These are phyloP conservation scores for Tylopilus felleus DNA, from an alignment of 768 basidiomycete genomes.

Conservation along the genomic window DNA sequence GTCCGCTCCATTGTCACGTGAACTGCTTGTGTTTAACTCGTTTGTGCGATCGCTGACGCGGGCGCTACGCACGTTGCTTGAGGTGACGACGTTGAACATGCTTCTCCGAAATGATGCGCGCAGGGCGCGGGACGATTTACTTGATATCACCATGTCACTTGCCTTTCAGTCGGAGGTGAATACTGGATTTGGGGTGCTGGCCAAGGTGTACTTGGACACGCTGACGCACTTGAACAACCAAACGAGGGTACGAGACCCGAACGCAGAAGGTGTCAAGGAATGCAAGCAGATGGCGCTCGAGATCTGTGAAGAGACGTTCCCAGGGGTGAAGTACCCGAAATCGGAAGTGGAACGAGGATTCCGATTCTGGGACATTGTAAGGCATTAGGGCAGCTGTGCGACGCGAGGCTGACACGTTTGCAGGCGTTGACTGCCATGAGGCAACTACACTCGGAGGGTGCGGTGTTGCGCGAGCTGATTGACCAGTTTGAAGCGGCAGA, in stretches of 20 bases:
- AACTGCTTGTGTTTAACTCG: slow-evolving; percentile 96
- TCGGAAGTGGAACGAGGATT: slow-evolving; percentile 94
- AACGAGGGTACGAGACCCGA: slow-evolving; percentile 70
- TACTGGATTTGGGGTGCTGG: slow-evolving; percentile 96
- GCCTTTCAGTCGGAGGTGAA: slow-evolving; percentile 97
- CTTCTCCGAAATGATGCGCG: slow-evolving; percentile 86
- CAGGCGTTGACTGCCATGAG: slow-evolving; percentile 88
- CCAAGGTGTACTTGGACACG: slow-evolving; percentile 94
- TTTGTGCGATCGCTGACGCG: slow-evolving; percentile 91
- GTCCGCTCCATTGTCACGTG: slow-evolving; percentile 95
- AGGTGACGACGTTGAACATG: slow-evolving; percentile 91
- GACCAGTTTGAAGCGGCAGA: slow-evolving; percentile 97
- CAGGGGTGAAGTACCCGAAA: slow-evolving; percentile 83
- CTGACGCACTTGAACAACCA: slow-evolving; percentile 84
- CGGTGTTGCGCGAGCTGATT: slow-evolving; percentile 82
- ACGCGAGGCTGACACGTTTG: slow-evolving; percentile 23
- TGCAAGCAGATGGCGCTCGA: slow-evolving; percentile 86
- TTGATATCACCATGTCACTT: slow-evolving; percentile 88
- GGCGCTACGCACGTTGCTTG: slow-evolving; percentile 84
- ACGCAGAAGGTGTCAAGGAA: slow-evolving; percentile 74
- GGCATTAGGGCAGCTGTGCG: slow-evolving; percentile 29
- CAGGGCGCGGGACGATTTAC: slow-evolving; percentile 81
- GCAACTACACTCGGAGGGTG: slow-evolving; percentile 78
- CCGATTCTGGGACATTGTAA: slow-evolving; percentile 97
- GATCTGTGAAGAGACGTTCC: slow-evolving; percentile 92